These are phyloP conservation scores for Pulveroboletus sp. DNA, from an alignment of 768 basidiomycete genomes.

Conservation along the genomic window DNA sequence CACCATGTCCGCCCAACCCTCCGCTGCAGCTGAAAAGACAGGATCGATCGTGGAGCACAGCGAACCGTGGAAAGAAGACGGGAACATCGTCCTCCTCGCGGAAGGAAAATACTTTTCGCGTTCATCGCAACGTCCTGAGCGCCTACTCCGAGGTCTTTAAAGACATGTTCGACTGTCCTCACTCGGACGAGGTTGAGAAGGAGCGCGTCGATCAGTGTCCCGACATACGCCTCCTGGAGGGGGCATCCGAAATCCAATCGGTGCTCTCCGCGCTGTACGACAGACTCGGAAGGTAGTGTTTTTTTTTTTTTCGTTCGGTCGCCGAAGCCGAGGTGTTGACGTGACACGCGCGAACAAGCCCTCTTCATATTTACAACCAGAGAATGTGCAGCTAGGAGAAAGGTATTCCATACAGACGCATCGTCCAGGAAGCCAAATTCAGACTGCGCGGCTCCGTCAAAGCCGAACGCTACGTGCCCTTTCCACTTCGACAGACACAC, in stretches of 20 bases:
- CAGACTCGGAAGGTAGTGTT: conserved; percentile 7
- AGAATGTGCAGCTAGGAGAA: conserved; percentile 13
- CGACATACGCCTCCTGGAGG: conserved; percentile 15
- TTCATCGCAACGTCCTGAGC: conserved; percentile 28
- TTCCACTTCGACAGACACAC: too few relatives aligned
- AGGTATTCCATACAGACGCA: conserved; percentile 14
- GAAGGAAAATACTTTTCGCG: conserved; percentile 25
- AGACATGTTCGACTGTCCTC: conserved; percentile 21
- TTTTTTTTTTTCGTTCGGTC: too few relatives aligned
- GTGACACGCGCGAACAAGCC: too few relatives aligned
- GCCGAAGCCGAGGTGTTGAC: too few relatives aligned
- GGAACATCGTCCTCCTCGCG: conserved; percentile 24
- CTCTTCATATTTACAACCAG: too few relatives aligned
- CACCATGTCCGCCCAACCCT: background rate
- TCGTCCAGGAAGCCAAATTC: conserved; percentile 9
- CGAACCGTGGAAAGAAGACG: conserved; percentile 19
- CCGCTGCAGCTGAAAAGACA: background rate
- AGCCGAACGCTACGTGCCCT: background rate
- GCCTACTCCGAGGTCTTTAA: conserved; percentile 28
- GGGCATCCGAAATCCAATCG: conserved; percentile 6
- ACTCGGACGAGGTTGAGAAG: background rate
- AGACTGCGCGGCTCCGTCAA: background rate
- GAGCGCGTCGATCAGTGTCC: conserved; percentile 18
- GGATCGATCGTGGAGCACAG: background rate
- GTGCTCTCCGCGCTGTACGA: conserved; percentile 18